Evolutionary conservation across 805 yeast species (phyloP).

Genomic region (Ogataea sp.): DNA sequence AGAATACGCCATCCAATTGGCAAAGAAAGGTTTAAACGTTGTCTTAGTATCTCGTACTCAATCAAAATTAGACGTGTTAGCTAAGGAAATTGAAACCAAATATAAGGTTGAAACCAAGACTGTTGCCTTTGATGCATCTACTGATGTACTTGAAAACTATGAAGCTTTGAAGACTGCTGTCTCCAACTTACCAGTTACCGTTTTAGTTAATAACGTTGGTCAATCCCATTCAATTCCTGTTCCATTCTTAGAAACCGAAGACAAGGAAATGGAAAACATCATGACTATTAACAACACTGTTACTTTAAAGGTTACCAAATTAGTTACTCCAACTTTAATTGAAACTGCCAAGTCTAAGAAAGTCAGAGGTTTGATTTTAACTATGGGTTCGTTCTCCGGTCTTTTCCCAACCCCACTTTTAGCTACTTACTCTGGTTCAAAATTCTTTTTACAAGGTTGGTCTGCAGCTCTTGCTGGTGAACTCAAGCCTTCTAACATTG

Average conservation of each 20-base stretch:
- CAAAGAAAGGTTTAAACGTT: slow-evolving; percentile 74
- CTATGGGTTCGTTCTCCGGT: slow-evolving; percentile 98
- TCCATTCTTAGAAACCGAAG: slow-evolving; percentile 76
- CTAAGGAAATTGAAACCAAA: slow-evolving; percentile 52
- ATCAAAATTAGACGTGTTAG: slow-evolving; percentile 60
- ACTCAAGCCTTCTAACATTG: slow-evolving; percentile 57
- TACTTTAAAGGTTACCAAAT: slow-evolving; percentile 75
- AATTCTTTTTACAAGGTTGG: slow-evolving; percentile 93
- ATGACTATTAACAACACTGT: slow-evolving; percentile 80
- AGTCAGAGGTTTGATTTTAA: slow-evolving; percentile 69
- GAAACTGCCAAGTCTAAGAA: slow-evolving; percentile 38
- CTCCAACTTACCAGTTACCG: slow-evolving; percentile 51
- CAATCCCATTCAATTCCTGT: slow-evolving; percentile 93
- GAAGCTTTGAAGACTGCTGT: slow-evolving; percentile 37
- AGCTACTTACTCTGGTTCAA: slow-evolving; percentile 94
- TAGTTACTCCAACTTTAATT: slow-evolving; percentile 64
- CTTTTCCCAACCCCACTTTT: slow-evolving; percentile 85
- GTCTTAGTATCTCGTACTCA: slow-evolving; percentile 80
- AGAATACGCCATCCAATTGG: slow-evolving; percentile 82
- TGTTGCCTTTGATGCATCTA: slow-evolving; percentile 73
- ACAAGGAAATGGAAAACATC: slow-evolving; percentile 67
- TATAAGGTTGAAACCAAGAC: slow-evolving; percentile 56
- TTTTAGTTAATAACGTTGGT: slow-evolving; percentile 89
- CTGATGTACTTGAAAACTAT: slow-evolving; percentile 54
- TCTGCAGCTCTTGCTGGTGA: slow-evolving; percentile 84